Evolutionary conservation across 768 basidiomycete species (phyloP), one percentile per base, ranked within the genome.

Genomic region (Pulveroboletus sp.): DNA sequence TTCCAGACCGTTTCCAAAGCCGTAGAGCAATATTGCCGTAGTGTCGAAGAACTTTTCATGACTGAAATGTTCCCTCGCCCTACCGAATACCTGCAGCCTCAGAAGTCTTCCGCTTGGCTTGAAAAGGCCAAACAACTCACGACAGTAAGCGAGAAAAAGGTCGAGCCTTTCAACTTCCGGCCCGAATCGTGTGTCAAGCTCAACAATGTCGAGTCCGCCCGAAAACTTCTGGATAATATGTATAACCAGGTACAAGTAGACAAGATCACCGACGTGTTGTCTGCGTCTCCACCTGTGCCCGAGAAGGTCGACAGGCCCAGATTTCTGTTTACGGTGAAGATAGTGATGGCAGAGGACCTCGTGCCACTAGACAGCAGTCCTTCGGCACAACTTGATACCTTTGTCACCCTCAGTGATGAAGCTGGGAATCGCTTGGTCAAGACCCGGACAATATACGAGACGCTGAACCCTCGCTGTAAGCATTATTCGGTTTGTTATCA

Each of bases 161-260:
- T 94, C 37, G 92, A 94, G 59, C 90, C 93, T 1, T 99, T 94
- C 76, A 91, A 94, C 60, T 98, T 99, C 74, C 84, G 80, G 42
- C 80, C 94, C 0, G 83, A 95, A 72, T 93, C 92, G 0, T 97
- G 94, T 61, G 90, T 99, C 65, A 97, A 97, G 73, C 78, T 98
- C 43, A 99, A 99, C 75, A 97, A 97, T 67, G 84, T 98, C 54
- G 94, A 94, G 58, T 87, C 91, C 11, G 93, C 94, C 2, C 82
- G 94, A 25, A 82, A 82, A 51, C 76, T 97, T 40, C 77, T 99
- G 52, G 97, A 99, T 66, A 90, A 88, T 52, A 88, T 98, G 80
- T 98, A 97, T 67, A 84, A 79, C 43, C 87, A 92, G 60, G 84
- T 97, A 76, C 79, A 94, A 49, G 92, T 86, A 0, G 97, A 99